Evolutionary conservation across 2,329 filamentous ascomycete genomes (phyloP).

Genomic region (Sarocladium oryzae): DNA sequence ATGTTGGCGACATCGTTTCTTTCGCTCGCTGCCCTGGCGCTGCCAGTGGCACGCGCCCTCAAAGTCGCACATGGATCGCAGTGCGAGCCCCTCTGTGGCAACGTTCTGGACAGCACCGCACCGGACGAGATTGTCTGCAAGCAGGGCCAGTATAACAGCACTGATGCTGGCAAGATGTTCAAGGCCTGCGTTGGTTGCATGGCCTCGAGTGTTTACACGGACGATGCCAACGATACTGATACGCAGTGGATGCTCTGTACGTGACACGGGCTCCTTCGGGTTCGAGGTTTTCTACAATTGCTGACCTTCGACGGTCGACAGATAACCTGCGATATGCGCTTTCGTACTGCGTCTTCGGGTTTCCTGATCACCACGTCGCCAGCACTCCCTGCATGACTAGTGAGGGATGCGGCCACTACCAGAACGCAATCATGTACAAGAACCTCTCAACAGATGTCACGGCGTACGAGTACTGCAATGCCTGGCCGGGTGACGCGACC

Average conservation of each 20-base stretch:
- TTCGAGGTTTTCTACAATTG: neutral
- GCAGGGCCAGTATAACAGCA: slow-evolving; percentile 29
- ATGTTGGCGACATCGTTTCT: slow-evolving; percentile 16
- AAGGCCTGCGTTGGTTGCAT: slow-evolving; percentile 47
- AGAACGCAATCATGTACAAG: slow-evolving; percentile 39
- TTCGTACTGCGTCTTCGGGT: slow-evolving; percentile 49
- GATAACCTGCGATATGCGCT: slow-evolving; percentile 53
- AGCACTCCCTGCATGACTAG: slow-evolving; percentile 47
- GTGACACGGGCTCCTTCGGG: slow-evolving; percentile 22
- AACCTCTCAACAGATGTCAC: slow-evolving; percentile 39
- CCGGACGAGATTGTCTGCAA: slow-evolving; percentile 42
- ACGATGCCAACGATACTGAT: slow-evolving; percentile 39
- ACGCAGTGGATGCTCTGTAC: slow-evolving; percentile 48
- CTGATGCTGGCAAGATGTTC: slow-evolving; percentile 40
- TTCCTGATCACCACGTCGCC: slow-evolving; percentile 33
- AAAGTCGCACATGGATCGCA: slow-evolving; percentile 41
- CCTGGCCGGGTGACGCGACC: slow-evolving; percentile 35
- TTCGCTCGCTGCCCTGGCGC: slow-evolving; percentile 13
- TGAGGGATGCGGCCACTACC: slow-evolving; percentile 44
- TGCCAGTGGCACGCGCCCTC: slow-evolving; percentile 24
- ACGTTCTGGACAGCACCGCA: slow-evolving; percentile 40
- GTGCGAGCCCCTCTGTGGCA: slow-evolving; percentile 47
- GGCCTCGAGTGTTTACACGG: slow-evolving; percentile 38
- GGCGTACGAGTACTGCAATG: slow-evolving; percentile 48
- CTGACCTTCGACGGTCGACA: slow-evolving; percentile 21